These are phyloP conservation scores for Sclerotinia glacialis DNA, from an alignment of 2,329 filamentous ascomycete species.

Conservation along the genomic window DNA sequence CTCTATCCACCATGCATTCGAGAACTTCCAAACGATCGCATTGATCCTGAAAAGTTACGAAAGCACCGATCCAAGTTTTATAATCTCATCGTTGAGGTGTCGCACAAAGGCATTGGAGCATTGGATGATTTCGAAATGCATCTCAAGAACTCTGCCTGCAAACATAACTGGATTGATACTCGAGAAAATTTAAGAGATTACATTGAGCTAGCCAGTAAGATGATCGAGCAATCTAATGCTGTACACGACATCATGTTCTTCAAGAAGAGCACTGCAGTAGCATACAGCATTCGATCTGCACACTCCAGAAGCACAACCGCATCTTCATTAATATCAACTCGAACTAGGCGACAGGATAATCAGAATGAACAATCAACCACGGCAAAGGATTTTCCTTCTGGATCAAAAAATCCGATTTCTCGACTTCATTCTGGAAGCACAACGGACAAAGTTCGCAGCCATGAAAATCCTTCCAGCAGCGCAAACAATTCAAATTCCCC, in stretches of 20 bases:
- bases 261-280: background rate
- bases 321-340: constrained; percentile 3
- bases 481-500: no score
- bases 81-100: constrained; percentile 28
- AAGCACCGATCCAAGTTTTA: constrained; percentile 33
- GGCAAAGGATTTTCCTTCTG: background rate
- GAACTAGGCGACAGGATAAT: background rate
- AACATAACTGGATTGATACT: constrained; percentile 29
- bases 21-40: constrained; percentile 30
- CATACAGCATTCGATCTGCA: background rate
- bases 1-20: constrained; percentile 34
- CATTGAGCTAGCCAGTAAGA: constrained; percentile 29
- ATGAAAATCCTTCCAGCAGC: background rate
- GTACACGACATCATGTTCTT: constrained; percentile 26
- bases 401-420: background rate
- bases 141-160: constrained; percentile 24
- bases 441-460: background rate
- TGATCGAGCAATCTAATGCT: constrained; percentile 32
- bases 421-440: background rate
- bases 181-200: constrained; percentile 29
- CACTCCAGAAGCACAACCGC: background rate
- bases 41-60: constrained; percentile 27
- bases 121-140: constrained; percentile 28
- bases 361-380: background rate
- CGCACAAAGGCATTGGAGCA: constrained; percentile 22